phyloP scores from a whole-genome alignment of 2,329 filamentous ascomycete genomes.

The Ophiostoma ips region DNA sequence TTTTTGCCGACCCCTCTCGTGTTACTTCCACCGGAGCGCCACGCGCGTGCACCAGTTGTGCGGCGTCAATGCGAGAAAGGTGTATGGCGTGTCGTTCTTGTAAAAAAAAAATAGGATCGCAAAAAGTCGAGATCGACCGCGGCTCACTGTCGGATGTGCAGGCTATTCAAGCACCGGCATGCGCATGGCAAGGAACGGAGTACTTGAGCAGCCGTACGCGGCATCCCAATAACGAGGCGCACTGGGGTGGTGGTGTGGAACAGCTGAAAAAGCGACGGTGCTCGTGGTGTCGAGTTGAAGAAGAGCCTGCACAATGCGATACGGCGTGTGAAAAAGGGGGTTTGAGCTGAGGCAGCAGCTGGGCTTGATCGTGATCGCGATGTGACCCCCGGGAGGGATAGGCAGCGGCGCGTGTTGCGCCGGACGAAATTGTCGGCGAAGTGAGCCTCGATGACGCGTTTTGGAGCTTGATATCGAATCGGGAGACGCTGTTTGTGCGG shows the following conservation, averaged over 20 bases:
- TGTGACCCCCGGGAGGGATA: background rate
- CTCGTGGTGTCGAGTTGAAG: background rate
- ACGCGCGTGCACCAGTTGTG: background rate
- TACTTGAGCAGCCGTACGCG: background rate
- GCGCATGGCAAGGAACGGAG: conserved; percentile 10
- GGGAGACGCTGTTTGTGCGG: background rate
- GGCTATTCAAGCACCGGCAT: conserved; percentile 4
- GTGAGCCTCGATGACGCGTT: conserved; percentile 4
- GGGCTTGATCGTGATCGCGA: background rate
- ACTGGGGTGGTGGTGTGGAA: too few species aligned
- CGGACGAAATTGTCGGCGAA: conserved; percentile 5
- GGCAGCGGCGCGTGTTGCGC: conserved; percentile 7
- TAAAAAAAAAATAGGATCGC: too few species aligned
- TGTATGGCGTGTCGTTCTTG: background rate
- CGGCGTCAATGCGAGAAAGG: background rate
- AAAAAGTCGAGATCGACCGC: background rate
- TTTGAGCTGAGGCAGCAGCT: too few species aligned
- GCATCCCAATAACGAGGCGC: conserved; percentile 4
- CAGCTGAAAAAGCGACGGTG: too few species aligned
- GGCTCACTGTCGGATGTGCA: background rate
- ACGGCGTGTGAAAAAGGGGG: too few species aligned
- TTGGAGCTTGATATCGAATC: background rate
- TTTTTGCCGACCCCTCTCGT: background rate
- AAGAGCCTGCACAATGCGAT: too few species aligned
- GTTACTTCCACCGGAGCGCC: conserved; percentile 1